Conservation (phyloP, 2,329 filamentous ascomycete genomes). For the Cyclaneusma minus region DNA sequence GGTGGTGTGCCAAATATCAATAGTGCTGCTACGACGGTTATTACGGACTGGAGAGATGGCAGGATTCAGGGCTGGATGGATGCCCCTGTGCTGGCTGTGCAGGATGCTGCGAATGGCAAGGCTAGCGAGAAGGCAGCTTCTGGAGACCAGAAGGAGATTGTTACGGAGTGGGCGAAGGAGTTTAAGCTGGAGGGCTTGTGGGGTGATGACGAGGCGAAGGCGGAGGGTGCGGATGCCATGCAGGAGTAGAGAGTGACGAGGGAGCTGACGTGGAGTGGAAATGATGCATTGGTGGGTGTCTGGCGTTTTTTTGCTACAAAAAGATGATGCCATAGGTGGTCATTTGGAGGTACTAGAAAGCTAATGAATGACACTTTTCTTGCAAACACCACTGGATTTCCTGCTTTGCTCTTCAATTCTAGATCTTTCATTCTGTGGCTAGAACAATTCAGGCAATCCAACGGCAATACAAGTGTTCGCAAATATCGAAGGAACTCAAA, state of each 20-base stretch:
- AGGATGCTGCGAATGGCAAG: constrained; percentile 20
- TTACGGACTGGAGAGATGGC: constrained; percentile 94
- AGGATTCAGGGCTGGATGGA: constrained; percentile 87
- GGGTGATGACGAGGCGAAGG: constrained; percentile 30
- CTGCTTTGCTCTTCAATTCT: too few relatives aligned
- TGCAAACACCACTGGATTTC: too few relatives aligned
- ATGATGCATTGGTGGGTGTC: too few relatives aligned
- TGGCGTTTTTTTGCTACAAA: too few relatives aligned
- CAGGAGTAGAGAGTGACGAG: constrained; percentile 12
- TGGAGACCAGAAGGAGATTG: constrained; percentile 69
- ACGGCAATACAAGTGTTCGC: too few relatives aligned
- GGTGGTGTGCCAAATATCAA: constrained; percentile 82
- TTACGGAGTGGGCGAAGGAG: constrained; percentile 84
- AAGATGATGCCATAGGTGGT: too few relatives aligned
- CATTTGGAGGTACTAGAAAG: too few relatives aligned
- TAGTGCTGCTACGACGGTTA: constrained; percentile 78
- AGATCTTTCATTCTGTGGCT: too few relatives aligned
- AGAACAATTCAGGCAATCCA: too few relatives aligned
- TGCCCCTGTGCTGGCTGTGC: constrained; percentile 45
- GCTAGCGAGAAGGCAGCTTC: constrained; percentile 28
- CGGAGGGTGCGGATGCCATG: constrained; percentile 13
- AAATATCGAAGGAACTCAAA: too few relatives aligned
- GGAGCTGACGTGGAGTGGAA: too few relatives aligned
- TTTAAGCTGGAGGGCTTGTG: constrained; percentile 91
- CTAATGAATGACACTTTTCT: too few relatives aligned